phyloP scores from a whole-genome alignment of 306 rosid genomes.

The Sophora flavescens region DNA sequence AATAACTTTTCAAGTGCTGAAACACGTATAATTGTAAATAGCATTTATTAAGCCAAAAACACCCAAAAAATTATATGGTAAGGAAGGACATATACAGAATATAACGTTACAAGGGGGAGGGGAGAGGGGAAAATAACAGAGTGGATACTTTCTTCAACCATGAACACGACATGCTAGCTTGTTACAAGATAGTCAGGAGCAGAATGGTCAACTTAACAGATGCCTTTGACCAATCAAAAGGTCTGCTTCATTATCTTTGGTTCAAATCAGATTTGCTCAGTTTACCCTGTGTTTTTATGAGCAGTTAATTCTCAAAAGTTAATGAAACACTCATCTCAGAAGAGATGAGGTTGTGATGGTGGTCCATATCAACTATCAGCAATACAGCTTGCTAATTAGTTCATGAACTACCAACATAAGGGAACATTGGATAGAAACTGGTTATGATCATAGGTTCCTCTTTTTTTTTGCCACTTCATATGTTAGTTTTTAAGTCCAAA shows the following conservation, averaged over 20 bases:
- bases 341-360: background rate
- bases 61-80: slow-evolving; percentile 24
- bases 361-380: background rate
- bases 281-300: background rate
- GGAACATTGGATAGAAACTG: background rate
- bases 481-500: background rate
- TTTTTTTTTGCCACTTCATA: background rate
- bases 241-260: background rate
- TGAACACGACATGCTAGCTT: slow-evolving; percentile 14
- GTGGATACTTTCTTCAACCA: slow-evolving; percentile 33
- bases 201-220: slow-evolving; percentile 17
- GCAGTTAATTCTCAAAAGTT: slow-evolving; percentile 6
- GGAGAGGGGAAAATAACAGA: background rate
- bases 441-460: background rate
- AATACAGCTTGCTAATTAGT: slow-evolving; percentile 1
- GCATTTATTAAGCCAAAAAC: slow-evolving; percentile 26
- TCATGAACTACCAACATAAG: background rate
- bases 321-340: background rate
- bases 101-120: background rate
- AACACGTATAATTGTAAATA: slow-evolving; percentile 24
- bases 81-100: slow-evolving; percentile 7
- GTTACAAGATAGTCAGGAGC: background rate
- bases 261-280: background rate
- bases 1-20: slow-evolving; percentile 61
- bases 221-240: slow-evolving; percentile 14